These are phyloP conservation scores for Globisporangium heterothallicum DNA, from an alignment of 352 stramenopile species.

Conservation along the genomic window DNA sequence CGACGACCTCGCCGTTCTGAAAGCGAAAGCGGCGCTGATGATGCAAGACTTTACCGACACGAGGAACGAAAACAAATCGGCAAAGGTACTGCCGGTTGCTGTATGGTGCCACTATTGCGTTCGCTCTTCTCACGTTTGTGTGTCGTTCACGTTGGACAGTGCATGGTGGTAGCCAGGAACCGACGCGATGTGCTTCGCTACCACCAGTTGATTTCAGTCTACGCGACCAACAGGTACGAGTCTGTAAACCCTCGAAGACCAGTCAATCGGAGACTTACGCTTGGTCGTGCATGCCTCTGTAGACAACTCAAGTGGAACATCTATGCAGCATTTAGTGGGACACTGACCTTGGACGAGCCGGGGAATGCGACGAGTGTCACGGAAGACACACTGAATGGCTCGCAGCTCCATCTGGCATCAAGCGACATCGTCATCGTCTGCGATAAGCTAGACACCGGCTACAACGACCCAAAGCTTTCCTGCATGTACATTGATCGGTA, in stretches of 20 bases:
- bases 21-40: conserved; percentile 66
- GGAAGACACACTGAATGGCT: conserved; percentile 63
- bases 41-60: conserved; percentile 57
- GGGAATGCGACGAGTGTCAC: conserved; percentile 23
- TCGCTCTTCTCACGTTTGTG: conserved; percentile 9
- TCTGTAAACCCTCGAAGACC: neutral
- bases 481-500: conserved; percentile 85
- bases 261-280: neutral
- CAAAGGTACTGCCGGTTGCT: conserved; percentile 24
- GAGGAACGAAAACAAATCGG: conserved; percentile 15
- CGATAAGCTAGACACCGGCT: conserved; percentile 84
- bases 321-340: conserved; percentile 68
- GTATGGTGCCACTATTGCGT: neutral
- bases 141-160: conserved; percentile 22
- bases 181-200: conserved; percentile 78
- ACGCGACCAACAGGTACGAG: conserved; percentile 42
- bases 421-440: conserved; percentile 81
- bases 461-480: conserved; percentile 68
- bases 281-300: neutral
- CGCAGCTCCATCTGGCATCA: conserved; percentile 35
- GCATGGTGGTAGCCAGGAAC: conserved; percentile 78
- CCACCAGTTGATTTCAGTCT: conserved; percentile 54
- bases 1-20: conserved; percentile 51
- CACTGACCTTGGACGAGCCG: conserved; percentile 19
- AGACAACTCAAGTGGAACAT: conserved; percentile 52